A percentile compares a stretch with the other conserved stretches of the same genome.
Evolutionary conservation across 305 asterid species (phyloP).

Genomic region (Fraxinus nigra): DNA sequence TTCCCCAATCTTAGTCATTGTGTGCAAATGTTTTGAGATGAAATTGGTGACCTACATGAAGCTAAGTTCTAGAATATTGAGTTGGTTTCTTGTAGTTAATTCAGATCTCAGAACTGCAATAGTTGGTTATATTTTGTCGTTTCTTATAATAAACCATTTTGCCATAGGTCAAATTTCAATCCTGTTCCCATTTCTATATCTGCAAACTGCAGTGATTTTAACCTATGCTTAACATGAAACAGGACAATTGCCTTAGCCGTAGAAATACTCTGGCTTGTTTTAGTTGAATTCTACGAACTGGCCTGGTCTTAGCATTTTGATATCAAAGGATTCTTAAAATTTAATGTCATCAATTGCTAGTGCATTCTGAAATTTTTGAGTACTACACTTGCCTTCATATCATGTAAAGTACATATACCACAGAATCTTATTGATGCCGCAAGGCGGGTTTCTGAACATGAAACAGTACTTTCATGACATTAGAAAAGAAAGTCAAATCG

Average conservation of each 20-base stretch:
- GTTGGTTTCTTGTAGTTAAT: not conserved
- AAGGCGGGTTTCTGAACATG: not conserved
- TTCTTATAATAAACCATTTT: not conserved
- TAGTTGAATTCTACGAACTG: slow-evolving; percentile 1
- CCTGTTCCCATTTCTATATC: not conserved
- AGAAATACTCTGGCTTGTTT: slow-evolving; percentile 10
- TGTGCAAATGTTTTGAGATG: not conserved
- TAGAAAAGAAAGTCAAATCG: not conserved
- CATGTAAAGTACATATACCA: not conserved
- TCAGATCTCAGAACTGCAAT: not conserved
- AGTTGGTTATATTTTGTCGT: not conserved
- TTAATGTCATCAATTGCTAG: not conserved
- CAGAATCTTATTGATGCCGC: not conserved
- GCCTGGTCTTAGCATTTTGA: not conserved
- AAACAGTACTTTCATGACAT: not conserved
- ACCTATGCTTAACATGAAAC: not conserved
- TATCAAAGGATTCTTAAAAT: not conserved
- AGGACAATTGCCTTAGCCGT: not conserved
- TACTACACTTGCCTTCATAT: not conserved
- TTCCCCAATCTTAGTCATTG: not conserved
- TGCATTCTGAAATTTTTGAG: not conserved
- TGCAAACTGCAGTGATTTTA: not conserved
- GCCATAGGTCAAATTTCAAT: not conserved
- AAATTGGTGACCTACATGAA: not conserved
- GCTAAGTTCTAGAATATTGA: not conserved